These are phyloP conservation scores for Xylariaceae sp. DNA, from an alignment of 2,329 filamentous ascomycete genomes.

Conservation along the genomic window DNA sequence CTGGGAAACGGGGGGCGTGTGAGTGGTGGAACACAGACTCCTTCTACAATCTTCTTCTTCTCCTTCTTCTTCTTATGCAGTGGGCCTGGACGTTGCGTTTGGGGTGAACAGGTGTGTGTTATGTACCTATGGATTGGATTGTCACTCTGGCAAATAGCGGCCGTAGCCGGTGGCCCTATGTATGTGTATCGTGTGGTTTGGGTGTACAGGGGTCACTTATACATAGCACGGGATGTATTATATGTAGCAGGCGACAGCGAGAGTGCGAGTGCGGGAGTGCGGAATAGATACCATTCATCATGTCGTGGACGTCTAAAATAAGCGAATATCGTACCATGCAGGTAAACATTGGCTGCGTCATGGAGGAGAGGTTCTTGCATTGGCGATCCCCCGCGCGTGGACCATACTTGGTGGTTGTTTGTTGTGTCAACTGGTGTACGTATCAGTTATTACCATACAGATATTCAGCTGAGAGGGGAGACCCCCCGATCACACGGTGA, in stretches of 20 bases:
- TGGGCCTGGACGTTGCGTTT: neutral
- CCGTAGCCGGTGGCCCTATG: conserved; percentile 18
- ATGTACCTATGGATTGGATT: neutral
- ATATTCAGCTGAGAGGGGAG: neutral
- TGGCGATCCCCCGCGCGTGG: conserved; percentile 14
- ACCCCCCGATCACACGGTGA: neutral
- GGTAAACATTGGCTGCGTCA: neutral
- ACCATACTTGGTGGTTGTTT: neutral
- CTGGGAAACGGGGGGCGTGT: too few species aligned
- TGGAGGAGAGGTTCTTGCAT: conserved; percentile 12
- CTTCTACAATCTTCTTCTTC: too few species aligned
- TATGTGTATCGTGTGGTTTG: conserved; percentile 4
- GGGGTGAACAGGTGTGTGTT: too few species aligned
- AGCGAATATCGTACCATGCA: conserved; percentile 14
- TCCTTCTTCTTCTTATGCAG: neutral
- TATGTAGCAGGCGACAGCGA: neutral
- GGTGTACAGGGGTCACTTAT: neutral
- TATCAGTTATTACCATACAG: neutral
- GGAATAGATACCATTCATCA: neutral
- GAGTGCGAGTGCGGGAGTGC: too few species aligned
- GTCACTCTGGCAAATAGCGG: conserved; percentile 8
- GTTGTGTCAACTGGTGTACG: neutral
- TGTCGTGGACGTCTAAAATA: conserved; percentile 10
- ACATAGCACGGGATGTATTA: neutral
- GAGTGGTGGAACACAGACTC: too few species aligned